These are phyloP conservation scores for Tetrahymena thermophila DNA, from an alignment of 73 alveolate genomes.

Conservation along the genomic window DNA sequence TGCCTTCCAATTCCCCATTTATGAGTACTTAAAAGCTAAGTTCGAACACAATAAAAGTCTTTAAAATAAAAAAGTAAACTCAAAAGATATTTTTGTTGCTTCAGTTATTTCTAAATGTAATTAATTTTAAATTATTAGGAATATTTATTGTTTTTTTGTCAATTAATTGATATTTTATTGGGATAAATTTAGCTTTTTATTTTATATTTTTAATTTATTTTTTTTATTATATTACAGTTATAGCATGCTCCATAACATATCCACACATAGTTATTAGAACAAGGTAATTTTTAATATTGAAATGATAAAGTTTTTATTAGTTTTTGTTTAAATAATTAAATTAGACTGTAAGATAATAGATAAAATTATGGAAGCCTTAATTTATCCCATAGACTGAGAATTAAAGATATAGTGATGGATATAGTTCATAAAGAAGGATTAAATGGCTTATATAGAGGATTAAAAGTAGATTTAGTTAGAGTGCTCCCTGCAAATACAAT, in stretches of 20 bases:
- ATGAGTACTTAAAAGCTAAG: conserved; percentile 16
- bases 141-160: not conserved
- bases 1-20: conserved; percentile 37
- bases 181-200: no score
- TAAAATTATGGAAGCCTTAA: not conserved
- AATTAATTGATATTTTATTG: no score
- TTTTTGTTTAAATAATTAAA: not conserved
- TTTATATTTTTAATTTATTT: not conserved
- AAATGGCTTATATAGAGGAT: conserved; percentile 31
- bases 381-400: not conserved
- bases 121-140: not conserved
- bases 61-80: not conserved
- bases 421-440: conserved; percentile 9
- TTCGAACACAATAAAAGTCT: not conserved
- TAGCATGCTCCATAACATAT: conserved; percentile 9
- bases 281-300: not conserved
- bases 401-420: not conserved
- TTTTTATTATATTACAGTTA: not conserved
- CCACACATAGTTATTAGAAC: conserved; percentile 38
- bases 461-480: conserved; percentile 37
- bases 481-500: conserved; percentile 31
- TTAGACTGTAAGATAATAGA: conserved; percentile 27
- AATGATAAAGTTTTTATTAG: not conserved
- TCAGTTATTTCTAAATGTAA: conserved; percentile 33
- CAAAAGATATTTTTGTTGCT: conserved; percentile 25